Percentiles rank a stretch among this genome's conserved stretches.
phyloP scores from a whole-genome alignment of 139 green algal species.

The Volvox africanus region DNA sequence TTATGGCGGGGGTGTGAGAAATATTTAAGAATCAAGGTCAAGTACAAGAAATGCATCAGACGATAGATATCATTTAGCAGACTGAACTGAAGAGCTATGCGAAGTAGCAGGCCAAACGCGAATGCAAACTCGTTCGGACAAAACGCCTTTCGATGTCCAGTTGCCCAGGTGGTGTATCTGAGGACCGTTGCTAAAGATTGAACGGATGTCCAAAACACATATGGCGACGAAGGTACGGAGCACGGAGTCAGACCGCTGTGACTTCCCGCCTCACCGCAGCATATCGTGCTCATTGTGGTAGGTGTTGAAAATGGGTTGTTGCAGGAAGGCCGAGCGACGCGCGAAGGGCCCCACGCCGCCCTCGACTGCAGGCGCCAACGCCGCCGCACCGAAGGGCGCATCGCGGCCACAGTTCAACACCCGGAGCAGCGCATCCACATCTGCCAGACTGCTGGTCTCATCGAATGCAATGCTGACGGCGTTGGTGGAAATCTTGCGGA shows the following conservation, averaged over 20 bases:
- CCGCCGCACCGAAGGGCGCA: constrained; percentile 81
- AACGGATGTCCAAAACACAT: too few relatives aligned
- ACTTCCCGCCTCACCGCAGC: constrained; percentile 54
- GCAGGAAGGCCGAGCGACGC: constrained; percentile 80
- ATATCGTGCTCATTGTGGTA: constrained; percentile 90
- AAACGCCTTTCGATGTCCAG: too few relatives aligned
- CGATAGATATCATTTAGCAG: too few relatives aligned
- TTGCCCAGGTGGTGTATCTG: too few relatives aligned
- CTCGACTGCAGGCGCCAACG: constrained; percentile 73
- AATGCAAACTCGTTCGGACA: too few relatives aligned
- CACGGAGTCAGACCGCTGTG: background rate
- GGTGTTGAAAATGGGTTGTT: constrained; percentile 92
- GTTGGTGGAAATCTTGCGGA: constrained; percentile 83
- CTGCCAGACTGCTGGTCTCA: constrained; percentile 91
- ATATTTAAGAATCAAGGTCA: too few relatives aligned
- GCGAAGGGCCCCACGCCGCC: constrained; percentile 66
- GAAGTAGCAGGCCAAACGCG: too few relatives aligned
- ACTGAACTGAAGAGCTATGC: too few relatives aligned
- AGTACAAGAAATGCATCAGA: too few relatives aligned
- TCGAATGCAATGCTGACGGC: constrained; percentile 89
- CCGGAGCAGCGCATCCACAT: constrained; percentile 92
- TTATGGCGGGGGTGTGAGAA: too few relatives aligned
- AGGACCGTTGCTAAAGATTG: too few relatives aligned
- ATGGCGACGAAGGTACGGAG: too few relatives aligned
- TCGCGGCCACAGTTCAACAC: constrained; percentile 76